These are phyloP conservation scores for Austroboletus niveus DNA, from an alignment of 1,284 basidiomycete genomes.

Conservation along the genomic window DNA sequence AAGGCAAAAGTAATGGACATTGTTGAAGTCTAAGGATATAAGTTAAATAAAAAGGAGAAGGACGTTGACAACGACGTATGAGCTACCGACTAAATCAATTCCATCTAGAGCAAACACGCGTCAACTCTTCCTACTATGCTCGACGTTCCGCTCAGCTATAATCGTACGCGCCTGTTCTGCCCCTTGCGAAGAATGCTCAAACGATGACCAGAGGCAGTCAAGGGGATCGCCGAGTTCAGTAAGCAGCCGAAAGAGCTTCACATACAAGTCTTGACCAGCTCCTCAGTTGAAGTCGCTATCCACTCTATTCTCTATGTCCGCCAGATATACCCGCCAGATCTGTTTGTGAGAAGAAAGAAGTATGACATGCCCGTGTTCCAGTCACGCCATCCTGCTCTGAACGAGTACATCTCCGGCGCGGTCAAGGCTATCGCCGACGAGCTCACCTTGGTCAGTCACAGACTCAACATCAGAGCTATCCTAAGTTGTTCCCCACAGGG, in stretches of 20 bases:
- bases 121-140: constrained; percentile 8
- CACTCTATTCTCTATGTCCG: constrained; percentile 91
- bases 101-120: constrained; percentile 4
- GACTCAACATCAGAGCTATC: neutral
- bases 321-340: constrained; percentile 83
- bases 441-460: constrained; percentile 54
- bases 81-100: neutral
- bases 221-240: constrained; percentile 68
- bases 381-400: constrained; percentile 84
- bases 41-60: constrained; percentile 22
- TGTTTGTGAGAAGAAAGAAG: constrained; percentile 85
- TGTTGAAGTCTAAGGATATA: constrained; percentile 22
- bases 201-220: constrained; percentile 49
- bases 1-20: constrained; percentile 76
- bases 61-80: neutral
- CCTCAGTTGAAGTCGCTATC: constrained; percentile 85
- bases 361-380: constrained; percentile 90
- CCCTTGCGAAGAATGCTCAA: constrained; percentile 1
- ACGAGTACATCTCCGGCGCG: constrained; percentile 84
- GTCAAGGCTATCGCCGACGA: constrained; percentile 76
- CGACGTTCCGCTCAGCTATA: constrained; percentile 33
- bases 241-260: constrained; percentile 19
- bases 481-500: constrained; percentile 44
- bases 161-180: constrained; percentile 33
- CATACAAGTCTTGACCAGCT: constrained; percentile 2